Conservation (phyloP, 2,329 filamentous ascomycete species). For the Sphaerulina musiva region DNA sequence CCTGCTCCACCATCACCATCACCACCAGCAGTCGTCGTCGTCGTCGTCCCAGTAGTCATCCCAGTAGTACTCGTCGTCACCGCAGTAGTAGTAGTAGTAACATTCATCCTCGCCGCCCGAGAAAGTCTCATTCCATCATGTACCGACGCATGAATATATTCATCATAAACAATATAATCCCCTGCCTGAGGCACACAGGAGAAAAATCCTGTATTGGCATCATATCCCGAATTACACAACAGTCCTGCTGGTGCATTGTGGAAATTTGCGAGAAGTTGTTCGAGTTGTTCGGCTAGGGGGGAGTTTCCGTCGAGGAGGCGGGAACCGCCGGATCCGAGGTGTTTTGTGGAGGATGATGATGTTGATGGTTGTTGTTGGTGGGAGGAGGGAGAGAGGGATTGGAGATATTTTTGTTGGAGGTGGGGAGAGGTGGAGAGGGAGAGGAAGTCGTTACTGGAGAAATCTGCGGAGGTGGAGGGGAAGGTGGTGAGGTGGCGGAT, state of each 20-base stretch:
- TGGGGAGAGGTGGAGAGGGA: conserved; percentile 47
- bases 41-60: no score
- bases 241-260: conserved; percentile 52
- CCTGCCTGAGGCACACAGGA: conserved; percentile 43
- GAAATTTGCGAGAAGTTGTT: conserved; percentile 53
- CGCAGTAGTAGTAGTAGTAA: no score
- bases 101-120: conserved; percentile 39
- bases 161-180: conserved; percentile 61
- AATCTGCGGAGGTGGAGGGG: conserved; percentile 44
- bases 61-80: conserved; percentile 3
- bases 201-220: conserved; percentile 46
- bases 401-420: conserved; percentile 42
- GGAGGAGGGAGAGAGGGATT: conserved; percentile 34
- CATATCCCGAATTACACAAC: conserved; percentile 53
- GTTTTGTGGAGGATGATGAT: conserved; percentile 13
- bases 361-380: conserved; percentile 16
- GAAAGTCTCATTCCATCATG: conserved; percentile 69
- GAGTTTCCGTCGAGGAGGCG: conserved; percentile 62
- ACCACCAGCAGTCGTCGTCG: no score
- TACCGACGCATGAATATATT: conserved; percentile 68
- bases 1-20: conserved; percentile 12
- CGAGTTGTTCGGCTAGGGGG: conserved; percentile 52
- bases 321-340: conserved; percentile 53
- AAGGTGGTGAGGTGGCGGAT: conserved; percentile 45
- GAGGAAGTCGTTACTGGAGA: conserved; percentile 61